Evolutionary conservation across 495 filamentous ascomycete genomes (phyloP).

Genomic region (Penicillium waksmanii): DNA sequence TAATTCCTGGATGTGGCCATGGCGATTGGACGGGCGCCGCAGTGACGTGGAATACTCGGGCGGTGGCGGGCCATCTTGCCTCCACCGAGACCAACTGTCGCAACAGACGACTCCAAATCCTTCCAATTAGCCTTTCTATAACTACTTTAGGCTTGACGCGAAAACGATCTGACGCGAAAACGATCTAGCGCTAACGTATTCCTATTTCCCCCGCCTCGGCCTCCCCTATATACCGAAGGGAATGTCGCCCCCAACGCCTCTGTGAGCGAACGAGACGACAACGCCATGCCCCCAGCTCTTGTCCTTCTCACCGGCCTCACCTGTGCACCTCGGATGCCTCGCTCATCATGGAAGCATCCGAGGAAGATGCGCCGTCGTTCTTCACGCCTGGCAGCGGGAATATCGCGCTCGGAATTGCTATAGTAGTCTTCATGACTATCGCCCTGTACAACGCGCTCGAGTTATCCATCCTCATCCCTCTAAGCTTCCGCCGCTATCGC

Average conservation of each 20-base stretch:
- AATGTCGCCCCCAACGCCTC: background rate
- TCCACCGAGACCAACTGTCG: background rate
- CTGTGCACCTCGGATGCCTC: background rate
- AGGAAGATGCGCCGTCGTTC: background rate
- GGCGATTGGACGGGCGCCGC: background rate
- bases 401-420: conserved; percentile 25
- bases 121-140: background rate
- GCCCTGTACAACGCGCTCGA: conserved; percentile 53
- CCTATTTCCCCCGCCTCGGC: conserved; percentile 1
- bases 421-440: conserved; percentile 47
- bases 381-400: conserved; percentile 4
- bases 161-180: background rate
- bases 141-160: conserved; percentile 4
- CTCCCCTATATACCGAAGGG: background rate
- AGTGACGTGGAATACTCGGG: conserved; percentile 1
- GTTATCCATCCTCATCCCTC: conserved; percentile 47
- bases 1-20: background rate
- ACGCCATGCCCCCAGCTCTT: background rate
- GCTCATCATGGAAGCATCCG: background rate
- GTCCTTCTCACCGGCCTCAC: background rate
- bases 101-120: background rate
- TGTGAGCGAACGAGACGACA: background rate
- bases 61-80: background rate
- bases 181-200: background rate
- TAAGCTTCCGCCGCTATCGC: conserved; percentile 50